These are phyloP conservation scores for Staphylotrichum longicolle DNA, from an alignment of 495 filamentous ascomycete species.

Conservation along the genomic window DNA sequence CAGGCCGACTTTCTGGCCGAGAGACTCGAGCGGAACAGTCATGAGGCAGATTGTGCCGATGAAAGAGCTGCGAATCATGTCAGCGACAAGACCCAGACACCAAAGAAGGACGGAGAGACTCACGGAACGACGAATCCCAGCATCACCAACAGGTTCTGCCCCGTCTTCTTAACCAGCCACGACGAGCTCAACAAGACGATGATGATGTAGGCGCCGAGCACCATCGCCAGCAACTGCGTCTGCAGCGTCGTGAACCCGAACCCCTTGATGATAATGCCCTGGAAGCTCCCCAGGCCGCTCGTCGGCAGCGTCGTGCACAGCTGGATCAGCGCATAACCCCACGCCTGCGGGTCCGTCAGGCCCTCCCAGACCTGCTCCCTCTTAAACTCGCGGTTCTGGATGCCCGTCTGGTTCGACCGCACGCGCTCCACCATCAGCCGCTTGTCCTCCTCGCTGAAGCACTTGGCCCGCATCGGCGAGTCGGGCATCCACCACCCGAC, in stretches of 20 bases:
- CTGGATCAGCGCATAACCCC: conserved; percentile 53
- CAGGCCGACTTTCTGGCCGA: conserved; percentile 47
- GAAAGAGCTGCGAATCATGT: conserved; percentile 40
- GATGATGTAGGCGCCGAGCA: conserved; percentile 68
- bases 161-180: conserved; percentile 61
- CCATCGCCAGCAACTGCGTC: conserved; percentile 63
- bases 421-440: conserved; percentile 58
- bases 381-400: conserved; percentile 60
- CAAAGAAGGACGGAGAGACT: conserved; percentile 24
- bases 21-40: conserved; percentile 47
- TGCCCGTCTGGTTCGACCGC: conserved; percentile 60
- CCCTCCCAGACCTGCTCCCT: conserved; percentile 47
- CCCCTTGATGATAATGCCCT: conserved; percentile 57
- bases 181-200: conserved; percentile 61
- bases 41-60: conserved; percentile 58
- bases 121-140: conserved; percentile 62
- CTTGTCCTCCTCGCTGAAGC: conserved; percentile 56
- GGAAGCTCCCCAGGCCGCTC: conserved; percentile 64
- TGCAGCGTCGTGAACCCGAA: conserved; percentile 52
- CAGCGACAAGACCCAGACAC: too few species aligned
- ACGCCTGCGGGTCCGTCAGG: conserved; percentile 49
- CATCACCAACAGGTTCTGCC: conserved; percentile 66
- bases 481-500: conserved; percentile 62
- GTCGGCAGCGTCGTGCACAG: conserved; percentile 68
- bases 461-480: conserved; percentile 60